Evolutionary conservation across 306 rosid genomes (phyloP), one percentile per base, ranked within the genome.

Genomic region (Comarum palustre): DNA sequence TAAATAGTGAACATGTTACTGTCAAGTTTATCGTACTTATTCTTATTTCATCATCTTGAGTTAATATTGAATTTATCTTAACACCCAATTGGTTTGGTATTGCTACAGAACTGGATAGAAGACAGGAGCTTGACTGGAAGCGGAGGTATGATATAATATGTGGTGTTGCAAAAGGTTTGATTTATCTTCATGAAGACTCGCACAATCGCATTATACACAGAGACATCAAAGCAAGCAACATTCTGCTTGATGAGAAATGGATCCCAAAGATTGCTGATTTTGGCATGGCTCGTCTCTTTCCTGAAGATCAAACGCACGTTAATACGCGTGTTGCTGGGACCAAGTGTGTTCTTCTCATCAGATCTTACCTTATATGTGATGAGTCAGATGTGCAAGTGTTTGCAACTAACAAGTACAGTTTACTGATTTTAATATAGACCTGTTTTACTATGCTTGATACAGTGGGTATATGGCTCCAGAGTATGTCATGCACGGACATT

Each of bases 381-480:
- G 22, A 8, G 31, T 38, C 69, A 19, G 48, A 64, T 32, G 17
- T 22, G 19, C 29, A 25, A 17, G 57, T 17, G 9, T 3, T 65
- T 41, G 57, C 46, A 29, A 54, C 16, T 48, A 54, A 50, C 41
- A 29, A 27, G 22, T 10, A 1, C 60, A 34, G 32, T 62, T 62
- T 19, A 11, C 36, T 36, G 15, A 50, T 54, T 60, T 66, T 51
- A 42, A 65, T 7, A 31, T 22, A 24, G 24, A 58, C 17, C 46
- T 20, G 3, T 71, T 72, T 51, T 32, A 22, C 29, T 29, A 2
- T 80, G 61, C 27, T 31, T 71, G 79, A 61, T 72, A 38, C 82
- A 94, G 99, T 68, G 99, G 99, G 1, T 91, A 94, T 69, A 94
- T 94, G 97, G 97, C 99, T 47, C 99, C 99, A 0, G 99, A 94